A percentile compares a stretch with the other conserved stretches of the same genome.
Conservation (phyloP, 371 early-diverging fungal genomes). For the Cladochytrium tenue region DNA sequence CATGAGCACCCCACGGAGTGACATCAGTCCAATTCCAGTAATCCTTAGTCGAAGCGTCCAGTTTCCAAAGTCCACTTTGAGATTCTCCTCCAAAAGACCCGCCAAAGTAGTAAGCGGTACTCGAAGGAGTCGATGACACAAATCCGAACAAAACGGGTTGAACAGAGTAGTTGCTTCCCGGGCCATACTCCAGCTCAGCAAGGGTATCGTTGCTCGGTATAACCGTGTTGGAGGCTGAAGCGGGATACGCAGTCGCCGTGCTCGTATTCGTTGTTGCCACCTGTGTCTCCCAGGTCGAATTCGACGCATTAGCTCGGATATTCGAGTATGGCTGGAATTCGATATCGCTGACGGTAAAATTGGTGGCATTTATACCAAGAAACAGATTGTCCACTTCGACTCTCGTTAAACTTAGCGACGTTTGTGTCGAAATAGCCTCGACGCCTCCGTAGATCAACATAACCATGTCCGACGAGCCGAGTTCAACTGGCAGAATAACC, state of each 20-base stretch:
- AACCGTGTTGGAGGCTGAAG: not conserved
- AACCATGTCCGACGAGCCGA: not conserved
- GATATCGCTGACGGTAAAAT: not conserved
- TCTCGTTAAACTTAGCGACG: not conserved
- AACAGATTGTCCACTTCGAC: not conserved
- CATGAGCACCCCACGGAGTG: not conserved
- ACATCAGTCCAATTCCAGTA: not conserved
- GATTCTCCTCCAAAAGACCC: not conserved
- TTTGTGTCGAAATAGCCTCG: not conserved
- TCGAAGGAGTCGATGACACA: not conserved
- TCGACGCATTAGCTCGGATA: not conserved
- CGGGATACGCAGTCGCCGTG: not conserved
- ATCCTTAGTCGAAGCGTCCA: not conserved
- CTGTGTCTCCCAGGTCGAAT: not conserved
- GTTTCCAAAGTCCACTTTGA: not conserved
- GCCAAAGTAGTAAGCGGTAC: not conserved
- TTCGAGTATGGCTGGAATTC: not conserved
- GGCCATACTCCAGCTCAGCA: not conserved
- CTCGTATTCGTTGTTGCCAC: not conserved
- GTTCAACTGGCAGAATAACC: not conserved
- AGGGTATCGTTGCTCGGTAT: not conserved
- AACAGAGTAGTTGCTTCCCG: not conserved
- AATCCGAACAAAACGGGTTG: not conserved
- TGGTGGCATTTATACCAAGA: not conserved
- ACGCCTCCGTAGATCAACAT: not conserved